phyloP scores from a whole-genome alignment of 805 yeast species.

The Saccharomycopsis amapae region DNA sequence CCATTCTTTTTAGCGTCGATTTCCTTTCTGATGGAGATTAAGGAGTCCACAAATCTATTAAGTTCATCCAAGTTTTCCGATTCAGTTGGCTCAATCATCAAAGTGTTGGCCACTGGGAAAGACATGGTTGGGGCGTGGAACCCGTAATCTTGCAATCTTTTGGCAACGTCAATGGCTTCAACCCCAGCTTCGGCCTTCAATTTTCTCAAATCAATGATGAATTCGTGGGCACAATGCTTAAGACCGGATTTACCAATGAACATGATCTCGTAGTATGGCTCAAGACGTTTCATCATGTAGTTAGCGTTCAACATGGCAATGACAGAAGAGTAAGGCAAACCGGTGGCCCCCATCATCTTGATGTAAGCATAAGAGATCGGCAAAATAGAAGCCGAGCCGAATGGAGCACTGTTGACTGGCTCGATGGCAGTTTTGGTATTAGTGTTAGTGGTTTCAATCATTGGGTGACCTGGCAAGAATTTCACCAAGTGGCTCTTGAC shows the following conservation, averaged over 20 bases:
- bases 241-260: conserved; percentile 55
- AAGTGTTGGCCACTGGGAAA: conserved; percentile 95
- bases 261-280: conserved; percentile 64
- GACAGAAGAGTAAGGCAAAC: conserved; percentile 79
- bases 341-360: conserved; percentile 83
- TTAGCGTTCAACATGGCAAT: conserved; percentile 93
- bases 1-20: conserved; percentile 66
- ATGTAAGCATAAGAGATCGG: conserved; percentile 94
- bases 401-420: conserved; percentile 89
- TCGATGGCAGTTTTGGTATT: conserved; percentile 46
- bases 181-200: conserved; percentile 63
- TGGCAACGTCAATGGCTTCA: conserved; percentile 95
- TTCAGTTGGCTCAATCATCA: conserved; percentile 98
- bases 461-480: conserved; percentile 74
- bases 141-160: conserved; percentile 95
- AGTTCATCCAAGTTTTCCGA: conserved; percentile 83
- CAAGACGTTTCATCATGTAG: conserved; percentile 81
- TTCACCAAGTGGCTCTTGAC: conserved; percentile 75
- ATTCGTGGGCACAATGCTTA: conserved; percentile 92
- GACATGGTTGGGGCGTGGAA: conserved; percentile 99
- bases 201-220: conserved; percentile 83
- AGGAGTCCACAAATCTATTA: conserved; percentile 82
- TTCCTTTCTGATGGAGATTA: conserved; percentile 77
- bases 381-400: conserved; percentile 87
- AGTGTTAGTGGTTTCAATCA: conserved; percentile 45